These are phyloP conservation scores for Gossypium trilobum DNA, from an alignment of 441 rosid species.

Conservation along the genomic window DNA sequence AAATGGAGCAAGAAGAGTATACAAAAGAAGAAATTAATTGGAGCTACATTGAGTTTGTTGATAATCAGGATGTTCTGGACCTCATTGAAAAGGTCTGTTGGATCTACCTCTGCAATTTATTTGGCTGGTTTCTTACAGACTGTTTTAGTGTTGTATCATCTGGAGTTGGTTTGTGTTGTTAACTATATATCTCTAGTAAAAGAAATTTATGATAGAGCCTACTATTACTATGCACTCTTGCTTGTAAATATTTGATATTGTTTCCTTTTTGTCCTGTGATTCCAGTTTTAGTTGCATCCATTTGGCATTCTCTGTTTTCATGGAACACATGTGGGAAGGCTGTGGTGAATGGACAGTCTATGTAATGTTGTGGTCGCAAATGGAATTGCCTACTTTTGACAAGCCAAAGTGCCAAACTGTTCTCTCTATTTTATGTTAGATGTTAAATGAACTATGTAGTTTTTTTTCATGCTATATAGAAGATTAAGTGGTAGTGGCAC, in stretches of 20 bases:
- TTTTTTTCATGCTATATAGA: neutral
- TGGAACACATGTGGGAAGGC: neutral
- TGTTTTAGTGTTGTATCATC: neutral
- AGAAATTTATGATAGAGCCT: neutral
- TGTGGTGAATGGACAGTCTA: neutral
- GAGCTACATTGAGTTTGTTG: conserved; percentile 97
- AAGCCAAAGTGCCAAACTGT: neutral
- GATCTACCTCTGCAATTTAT: neutral
- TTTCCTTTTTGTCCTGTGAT: neutral
- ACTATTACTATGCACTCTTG: neutral
- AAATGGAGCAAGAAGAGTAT: conserved; percentile 99
- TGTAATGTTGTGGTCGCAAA: neutral
- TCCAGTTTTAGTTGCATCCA: neutral
- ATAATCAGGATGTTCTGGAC: conserved; percentile 84
- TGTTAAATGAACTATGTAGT: neutral
- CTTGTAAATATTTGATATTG: neutral
- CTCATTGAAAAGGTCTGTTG: conserved; percentile 82
- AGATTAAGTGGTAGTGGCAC: neutral
- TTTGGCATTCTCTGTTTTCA: neutral
- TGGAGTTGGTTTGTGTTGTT: conserved; percentile 1
- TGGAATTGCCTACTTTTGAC: neutral
- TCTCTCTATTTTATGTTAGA: neutral
- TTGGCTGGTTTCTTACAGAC: neutral
- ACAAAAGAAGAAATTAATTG: conserved; percentile 86
- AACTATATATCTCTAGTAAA: neutral